Base-by-base conservation (phyloP, 192 early-diverging fungal genomes). In the Entomortierella chlamydospora region DNA sequence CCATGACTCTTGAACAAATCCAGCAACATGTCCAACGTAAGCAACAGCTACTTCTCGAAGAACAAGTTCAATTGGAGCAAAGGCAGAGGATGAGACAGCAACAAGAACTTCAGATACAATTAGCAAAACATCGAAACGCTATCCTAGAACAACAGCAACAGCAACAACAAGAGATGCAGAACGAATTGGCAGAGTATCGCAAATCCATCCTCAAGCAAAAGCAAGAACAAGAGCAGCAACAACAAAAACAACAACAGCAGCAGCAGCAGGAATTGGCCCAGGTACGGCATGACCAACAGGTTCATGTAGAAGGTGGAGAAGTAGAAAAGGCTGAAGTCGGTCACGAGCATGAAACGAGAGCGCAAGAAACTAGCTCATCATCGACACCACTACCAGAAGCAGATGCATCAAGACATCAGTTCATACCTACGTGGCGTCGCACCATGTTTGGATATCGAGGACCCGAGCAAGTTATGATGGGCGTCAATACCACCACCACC, bases 401-500 rank as follows among this genome's bases (percentile, higher is more conserved):
- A 4, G 23, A 28, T n/a, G 57, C 42, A 17, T 37, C 59, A 61
- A 10, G 23, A 45, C 58, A 10, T n/a, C 66, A 56, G 42, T 76
- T 41, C 63, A 43, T 78, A 7, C 60, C 54, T 6, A 64, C 61
- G 50, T 53, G 67, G 41, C 57, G 47, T 41, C 63, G 76, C 1
- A 55, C 76, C 34, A 61, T 70, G 61, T 79, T 70, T 67, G 76
- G 76, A 51, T 79, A 79, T 56, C 37, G 68, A 5, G 68, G 68
- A 2, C 76, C 76, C 15, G 67, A 64, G 9, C 60, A 69, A n/a
- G 53, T 5, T 4, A 12, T 9, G 10, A 34, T 6, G 37, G 2
- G n/a, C n/a, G n/a, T n/a, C n/a, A n/a, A n/a, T n/a, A n/a, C n/a
- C n/a, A n/a, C n/a, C n/a, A n/a, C n/a, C n/a, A n/a, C n/a, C n/a